A percentile compares a stretch with the other conserved stretches of the same genome.
phyloP scores from a whole-genome alignment of 2,329 filamentous ascomycete species.

The Colletotrichum sp. region DNA sequence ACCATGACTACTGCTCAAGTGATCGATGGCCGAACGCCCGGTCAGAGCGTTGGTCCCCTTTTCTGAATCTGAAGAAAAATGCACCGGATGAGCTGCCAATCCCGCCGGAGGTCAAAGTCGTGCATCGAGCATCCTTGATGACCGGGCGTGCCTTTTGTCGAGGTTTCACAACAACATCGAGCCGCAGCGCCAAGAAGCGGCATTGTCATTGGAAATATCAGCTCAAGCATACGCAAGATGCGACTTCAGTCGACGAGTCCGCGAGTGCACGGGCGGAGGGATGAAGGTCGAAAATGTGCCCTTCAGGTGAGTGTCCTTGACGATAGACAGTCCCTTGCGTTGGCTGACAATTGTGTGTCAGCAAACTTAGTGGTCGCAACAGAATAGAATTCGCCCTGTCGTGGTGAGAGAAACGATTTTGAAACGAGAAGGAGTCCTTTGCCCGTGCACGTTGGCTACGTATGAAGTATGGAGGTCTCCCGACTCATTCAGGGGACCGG shows the following conservation, averaged over 20 bases:
- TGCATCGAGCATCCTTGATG: background rate
- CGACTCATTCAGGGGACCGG: background rate
- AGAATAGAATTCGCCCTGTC: background rate
- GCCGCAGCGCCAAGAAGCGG: background rate
- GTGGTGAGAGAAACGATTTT: constrained; percentile 7
- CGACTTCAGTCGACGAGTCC: background rate
- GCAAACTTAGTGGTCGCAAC: background rate
- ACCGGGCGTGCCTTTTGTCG: background rate
- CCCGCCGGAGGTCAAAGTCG: background rate
- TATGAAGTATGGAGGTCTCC: background rate
- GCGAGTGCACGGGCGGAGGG: background rate
- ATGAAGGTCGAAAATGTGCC: background rate
- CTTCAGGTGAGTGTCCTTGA: background rate
- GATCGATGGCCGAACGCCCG: constrained; percentile 1
- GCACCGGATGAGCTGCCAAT: background rate
- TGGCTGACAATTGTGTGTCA: background rate
- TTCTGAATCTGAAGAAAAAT: background rate
- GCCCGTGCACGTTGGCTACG: background rate
- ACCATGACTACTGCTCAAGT: background rate
- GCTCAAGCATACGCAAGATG: background rate
- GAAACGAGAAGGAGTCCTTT: background rate
- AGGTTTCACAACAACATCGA: background rate
- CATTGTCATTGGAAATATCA: background rate
- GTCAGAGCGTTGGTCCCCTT: constrained; percentile 9
- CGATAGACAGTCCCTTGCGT: background rate